phyloP scores from a whole-genome alignment of 495 filamentous ascomycete genomes.

The Hypoxylon intermedium region DNA sequence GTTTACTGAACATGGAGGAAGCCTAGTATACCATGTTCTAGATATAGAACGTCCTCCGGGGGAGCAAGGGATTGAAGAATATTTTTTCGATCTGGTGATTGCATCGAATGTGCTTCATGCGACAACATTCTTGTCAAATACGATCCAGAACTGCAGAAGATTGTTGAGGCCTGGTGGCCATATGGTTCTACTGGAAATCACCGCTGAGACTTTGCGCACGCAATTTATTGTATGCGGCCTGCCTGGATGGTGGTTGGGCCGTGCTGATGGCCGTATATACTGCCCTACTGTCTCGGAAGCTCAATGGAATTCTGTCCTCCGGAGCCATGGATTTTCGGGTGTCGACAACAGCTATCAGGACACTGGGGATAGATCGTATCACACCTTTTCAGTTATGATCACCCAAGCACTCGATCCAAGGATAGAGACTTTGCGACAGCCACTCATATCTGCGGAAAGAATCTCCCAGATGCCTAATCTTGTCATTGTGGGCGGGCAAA shows the following conservation, averaged over 20 bases:
- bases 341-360: conserved; percentile 43
- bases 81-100: conserved; percentile 58
- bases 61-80: conserved; percentile 52
- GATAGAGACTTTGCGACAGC: conserved; percentile 28
- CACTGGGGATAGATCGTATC: conserved; percentile 10
- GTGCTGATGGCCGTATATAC: conserved; percentile 48
- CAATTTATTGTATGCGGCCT: conserved; percentile 50
- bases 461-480: not conserved
- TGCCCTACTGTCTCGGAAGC: conserved; percentile 44
- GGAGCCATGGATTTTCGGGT: conserved; percentile 53
- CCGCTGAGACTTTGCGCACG: conserved; percentile 42
- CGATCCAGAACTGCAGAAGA: conserved; percentile 48
- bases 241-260: conserved; percentile 61
- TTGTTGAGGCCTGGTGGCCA: conserved; percentile 63
- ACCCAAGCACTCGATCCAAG: conserved; percentile 55
- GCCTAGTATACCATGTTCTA: conserved; percentile 54
- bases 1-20: conserved; percentile 1
- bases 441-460: conserved; percentile 14
- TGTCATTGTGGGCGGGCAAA: not conserved
- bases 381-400: conserved; percentile 49
- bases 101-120: conserved; percentile 57
- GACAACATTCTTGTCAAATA: conserved; percentile 48
- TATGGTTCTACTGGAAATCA: conserved; percentile 58
- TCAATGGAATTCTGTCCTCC: conserved; percentile 52
- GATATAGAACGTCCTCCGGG: conserved; percentile 51